Evolutionary conservation across 169 alveolate species (phyloP).

Genomic region (Babesia gibsoni): DNA sequence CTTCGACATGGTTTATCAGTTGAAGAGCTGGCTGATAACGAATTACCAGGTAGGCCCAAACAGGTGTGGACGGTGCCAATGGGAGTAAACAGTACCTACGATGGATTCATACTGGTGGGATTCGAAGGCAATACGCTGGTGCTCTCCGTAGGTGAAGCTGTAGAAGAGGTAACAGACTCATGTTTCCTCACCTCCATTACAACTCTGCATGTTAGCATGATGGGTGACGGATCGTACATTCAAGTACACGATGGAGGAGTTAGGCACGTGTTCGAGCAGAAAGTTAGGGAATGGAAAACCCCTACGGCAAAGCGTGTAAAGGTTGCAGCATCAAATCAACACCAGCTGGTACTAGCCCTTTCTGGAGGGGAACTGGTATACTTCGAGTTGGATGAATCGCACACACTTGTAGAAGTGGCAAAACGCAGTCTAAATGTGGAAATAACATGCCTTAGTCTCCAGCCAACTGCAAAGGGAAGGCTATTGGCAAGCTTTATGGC

Average conservation of each 20-base stretch:
- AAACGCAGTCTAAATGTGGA: conserved; percentile 79
- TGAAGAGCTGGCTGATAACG: conserved; percentile 92
- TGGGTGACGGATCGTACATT: conserved; percentile 87
- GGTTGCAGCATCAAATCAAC: conserved; percentile 88
- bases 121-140: conserved; percentile 92
- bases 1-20: conserved; percentile 95
- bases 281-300: conserved; percentile 78
- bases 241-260: conserved; percentile 91
- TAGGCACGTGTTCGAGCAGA: conserved; percentile 77
- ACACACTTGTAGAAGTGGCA: conserved; percentile 82
- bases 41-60: conserved; percentile 95
- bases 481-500: conserved; percentile 91
- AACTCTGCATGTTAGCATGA: conserved; percentile 82
- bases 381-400: conserved; percentile 90
- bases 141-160: conserved; percentile 91
- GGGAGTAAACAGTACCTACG: conserved; percentile 68
- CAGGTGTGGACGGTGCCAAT: conserved; percentile 93
- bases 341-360: conserved; percentile 87
- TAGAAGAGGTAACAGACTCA: conserved; percentile 88
- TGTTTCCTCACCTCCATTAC: conserved; percentile 81
- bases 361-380: conserved; percentile 90
- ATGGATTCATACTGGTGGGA: conserved; percentile 91
- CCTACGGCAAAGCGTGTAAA: conserved; percentile 81
- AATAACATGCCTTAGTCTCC: conserved; percentile 85
- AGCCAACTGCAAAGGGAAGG: conserved; percentile 88